Base-by-base conservation (phyloP, 345 rosid genomes). In the Erodium maritimum region DNA sequence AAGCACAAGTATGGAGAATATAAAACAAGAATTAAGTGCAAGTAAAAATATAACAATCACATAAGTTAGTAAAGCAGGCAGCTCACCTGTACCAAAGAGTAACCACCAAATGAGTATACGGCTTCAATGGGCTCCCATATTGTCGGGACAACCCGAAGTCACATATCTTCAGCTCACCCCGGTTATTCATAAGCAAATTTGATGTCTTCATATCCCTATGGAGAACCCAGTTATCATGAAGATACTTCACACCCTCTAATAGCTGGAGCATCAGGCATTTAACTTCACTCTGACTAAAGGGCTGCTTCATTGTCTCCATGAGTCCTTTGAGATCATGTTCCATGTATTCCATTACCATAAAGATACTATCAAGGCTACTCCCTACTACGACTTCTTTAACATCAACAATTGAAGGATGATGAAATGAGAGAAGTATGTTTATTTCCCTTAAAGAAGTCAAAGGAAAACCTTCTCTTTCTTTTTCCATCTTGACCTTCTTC, bases 301-400 rank as follows among this genome's bases (percentile, higher is more conserved):
- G 95, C 69, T 93, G 97, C 82, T 85, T 85, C 97, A 93, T 85
- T 21, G 96, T 69, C 76, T 89, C 99, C 97, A 93, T 93, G 54
- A 93, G 80, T 24, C 76, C 99, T 71, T 89, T 93, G 20, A 93
- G 85, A 71, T 93, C 99, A 79, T 93, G 99, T 74, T 93, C 97
- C 99, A 93, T 93, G 69, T 93, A 93, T 70, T 93, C 99, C 99
- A 93, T 93, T 65, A 83, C 99, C 99, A 93, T 93, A 72, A 80
- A 93, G 67, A 93, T 93, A 71, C 96, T 93, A 73, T 93, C 94
- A 61, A 93, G 87, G 69, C 62, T 93, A 69, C 88, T 80, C 60
- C 99, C 99, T 37, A 93, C 96, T 59, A 93, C 99, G 65, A 93
- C 97, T 80, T 93, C 99, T 75, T 93, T 93, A 58, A 93, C 99